Evolutionary conservation across 2,329 filamentous ascomycete genomes (phyloP).

Genomic region (Aureobasidium leucospermi): DNA sequence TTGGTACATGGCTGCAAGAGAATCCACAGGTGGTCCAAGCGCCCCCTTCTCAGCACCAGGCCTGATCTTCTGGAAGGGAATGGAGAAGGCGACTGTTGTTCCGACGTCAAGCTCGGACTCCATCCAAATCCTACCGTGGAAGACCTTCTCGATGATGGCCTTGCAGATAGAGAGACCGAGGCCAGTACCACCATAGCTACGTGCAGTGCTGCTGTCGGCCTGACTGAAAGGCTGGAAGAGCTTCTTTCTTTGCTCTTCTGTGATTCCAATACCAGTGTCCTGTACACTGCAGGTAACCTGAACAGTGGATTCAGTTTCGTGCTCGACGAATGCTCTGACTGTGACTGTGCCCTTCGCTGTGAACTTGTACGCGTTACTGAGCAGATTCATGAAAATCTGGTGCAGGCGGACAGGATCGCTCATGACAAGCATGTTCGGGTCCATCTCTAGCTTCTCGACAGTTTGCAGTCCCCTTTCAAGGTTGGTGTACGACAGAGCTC

Average conservation of each 20-base stretch:
- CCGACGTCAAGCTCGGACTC: constrained; percentile 67
- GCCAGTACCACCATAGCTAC: constrained; percentile 87
- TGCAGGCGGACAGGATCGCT: constrained; percentile 46
- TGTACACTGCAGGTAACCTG: constrained; percentile 77
- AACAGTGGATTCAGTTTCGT: constrained; percentile 62
- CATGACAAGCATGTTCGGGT: constrained; percentile 46
- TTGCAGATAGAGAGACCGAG: constrained; percentile 92
- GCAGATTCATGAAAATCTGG: constrained; percentile 63
- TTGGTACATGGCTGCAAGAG: constrained; percentile 44
- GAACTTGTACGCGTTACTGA: constrained; percentile 91
- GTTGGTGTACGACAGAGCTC: constrained; percentile 57
- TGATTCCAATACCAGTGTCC: constrained; percentile 88
- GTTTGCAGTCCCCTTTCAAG: constrained; percentile 53
- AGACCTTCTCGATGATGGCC: constrained; percentile 84
- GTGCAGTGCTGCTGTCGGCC: constrained; percentile 80
- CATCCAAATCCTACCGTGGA: constrained; percentile 77
- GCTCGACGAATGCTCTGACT: constrained; percentile 66
- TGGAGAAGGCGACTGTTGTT: constrained; percentile 68
- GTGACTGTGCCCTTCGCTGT: constrained; percentile 81
- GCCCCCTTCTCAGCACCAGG: constrained; percentile 33
- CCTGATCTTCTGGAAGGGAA: constrained; percentile 78
- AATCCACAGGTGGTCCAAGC: constrained; percentile 42
- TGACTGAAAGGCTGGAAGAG: constrained; percentile 91
- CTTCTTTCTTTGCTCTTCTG: constrained; percentile 71
- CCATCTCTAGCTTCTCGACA: constrained; percentile 48